These are phyloP conservation scores for Phoenix roebelenii DNA, from an alignment of 176 grass and related monocot species.

Conservation along the genomic window DNA sequence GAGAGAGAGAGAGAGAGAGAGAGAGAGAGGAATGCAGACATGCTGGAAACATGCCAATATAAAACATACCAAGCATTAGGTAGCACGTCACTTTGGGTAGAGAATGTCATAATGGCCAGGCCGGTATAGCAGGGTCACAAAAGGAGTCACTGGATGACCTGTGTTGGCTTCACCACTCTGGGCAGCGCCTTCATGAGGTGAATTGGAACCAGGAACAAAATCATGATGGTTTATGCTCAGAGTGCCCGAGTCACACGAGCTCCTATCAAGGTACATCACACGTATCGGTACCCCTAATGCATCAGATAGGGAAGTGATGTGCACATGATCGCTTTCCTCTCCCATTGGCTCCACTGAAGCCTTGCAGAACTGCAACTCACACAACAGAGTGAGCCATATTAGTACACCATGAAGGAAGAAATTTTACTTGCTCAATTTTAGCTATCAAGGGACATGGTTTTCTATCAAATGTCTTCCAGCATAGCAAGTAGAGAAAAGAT, in stretches of 20 bases:
- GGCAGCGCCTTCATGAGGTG: slow-evolving; percentile 11
- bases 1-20: no score
- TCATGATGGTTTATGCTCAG: slow-evolving; percentile 17
- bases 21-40: no score
- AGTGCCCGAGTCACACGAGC: slow-evolving; percentile 10
- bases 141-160: neutral
- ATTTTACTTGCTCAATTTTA: no score
- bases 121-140: slow-evolving; percentile 4
- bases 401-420: no score
- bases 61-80: slow-evolving; percentile 6
- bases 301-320: neutral
- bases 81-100: neutral
- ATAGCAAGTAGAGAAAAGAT: no score
- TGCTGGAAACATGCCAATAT: neutral
- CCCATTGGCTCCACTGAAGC: neutral
- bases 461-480: no score
- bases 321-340: neutral
- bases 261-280: neutral
- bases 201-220: neutral
- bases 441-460: no score
- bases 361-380: slow-evolving; percentile 12
- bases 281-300: neutral
- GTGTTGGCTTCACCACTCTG: neutral
- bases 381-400: neutral
- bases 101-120: slow-evolving; percentile 6